Percentiles rank a stretch among this genome's conserved stretches.
Evolutionary conservation across 495 filamentous ascomycete genomes (phyloP).

Genomic region (Neurospora sp.): DNA sequence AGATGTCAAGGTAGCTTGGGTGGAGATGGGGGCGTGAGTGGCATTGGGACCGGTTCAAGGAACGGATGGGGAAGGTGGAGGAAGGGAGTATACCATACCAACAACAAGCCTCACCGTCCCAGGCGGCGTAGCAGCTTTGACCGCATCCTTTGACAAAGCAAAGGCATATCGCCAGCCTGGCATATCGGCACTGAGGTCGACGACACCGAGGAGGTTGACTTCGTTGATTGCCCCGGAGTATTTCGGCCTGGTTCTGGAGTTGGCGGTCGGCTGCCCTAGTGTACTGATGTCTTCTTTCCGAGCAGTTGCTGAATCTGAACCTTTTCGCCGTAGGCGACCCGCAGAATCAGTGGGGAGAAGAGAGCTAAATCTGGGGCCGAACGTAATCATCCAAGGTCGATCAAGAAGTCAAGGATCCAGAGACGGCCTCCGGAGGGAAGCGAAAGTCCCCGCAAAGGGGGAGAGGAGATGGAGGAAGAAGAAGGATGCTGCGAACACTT

Average conservation of each 20-base stretch:
- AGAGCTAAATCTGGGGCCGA: neutral
- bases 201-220: neutral
- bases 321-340: neutral
- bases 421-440: neutral
- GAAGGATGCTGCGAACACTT: neutral
- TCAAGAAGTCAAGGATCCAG: neutral
- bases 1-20: neutral
- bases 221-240: neutral
- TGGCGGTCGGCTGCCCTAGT: neutral
- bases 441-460: neutral
- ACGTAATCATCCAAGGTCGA: neutral
- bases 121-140: conserved; percentile 19
- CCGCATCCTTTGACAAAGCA: conserved; percentile 11
- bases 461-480: neutral
- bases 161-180: conserved; percentile 21
- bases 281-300: neutral
- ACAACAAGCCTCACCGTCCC: conserved; percentile 21
- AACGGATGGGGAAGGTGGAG: neutral
- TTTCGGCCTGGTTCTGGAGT: neutral
- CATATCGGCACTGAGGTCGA: conserved; percentile 7
- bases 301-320: neutral
- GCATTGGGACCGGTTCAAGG: neutral
- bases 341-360: neutral
- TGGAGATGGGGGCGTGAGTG: neutral
- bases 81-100: conserved; percentile 5